phyloP scores from a whole-genome alignment of 176 grass and related monocot genomes.

The Bolboschoenus planiculmis region DNA sequence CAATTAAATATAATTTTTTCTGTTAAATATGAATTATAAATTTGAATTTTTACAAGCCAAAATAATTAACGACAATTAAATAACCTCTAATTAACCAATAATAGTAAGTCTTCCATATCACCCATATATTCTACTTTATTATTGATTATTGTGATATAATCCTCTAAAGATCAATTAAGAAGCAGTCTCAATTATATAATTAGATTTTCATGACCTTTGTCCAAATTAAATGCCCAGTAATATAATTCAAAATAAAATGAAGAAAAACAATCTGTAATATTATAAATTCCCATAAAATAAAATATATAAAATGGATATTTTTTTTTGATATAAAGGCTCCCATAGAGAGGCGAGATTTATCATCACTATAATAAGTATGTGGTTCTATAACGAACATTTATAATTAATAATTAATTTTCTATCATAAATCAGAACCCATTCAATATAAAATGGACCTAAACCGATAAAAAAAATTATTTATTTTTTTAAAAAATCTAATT shows the following conservation, averaged over 20 bases:
- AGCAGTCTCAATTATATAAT: not conserved
- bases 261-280: not conserved
- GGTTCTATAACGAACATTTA: too few species aligned
- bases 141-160: not conserved
- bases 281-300: not conserved
- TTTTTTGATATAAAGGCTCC: too few species aligned
- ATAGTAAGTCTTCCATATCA: not conserved
- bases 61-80: not conserved
- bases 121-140: not conserved
- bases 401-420: too few species aligned
- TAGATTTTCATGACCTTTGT: not conserved
- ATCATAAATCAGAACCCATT: too few species aligned
- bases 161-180: not conserved
- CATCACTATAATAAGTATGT: too few species aligned
- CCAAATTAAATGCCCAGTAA: too few species aligned
- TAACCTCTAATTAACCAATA: not conserved
- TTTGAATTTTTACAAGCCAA: not conserved
- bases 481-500: too few species aligned
- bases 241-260: not conserved
- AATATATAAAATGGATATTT: not conserved
- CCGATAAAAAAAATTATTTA: too few species aligned
- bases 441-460: too few species aligned
- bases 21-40: too few species aligned
- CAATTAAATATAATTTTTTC: too few species aligned
- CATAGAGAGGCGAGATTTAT: too few species aligned